Base-by-base conservation (phyloP, 768 basidiomycete species). In the Leccinum broughii region DNA sequence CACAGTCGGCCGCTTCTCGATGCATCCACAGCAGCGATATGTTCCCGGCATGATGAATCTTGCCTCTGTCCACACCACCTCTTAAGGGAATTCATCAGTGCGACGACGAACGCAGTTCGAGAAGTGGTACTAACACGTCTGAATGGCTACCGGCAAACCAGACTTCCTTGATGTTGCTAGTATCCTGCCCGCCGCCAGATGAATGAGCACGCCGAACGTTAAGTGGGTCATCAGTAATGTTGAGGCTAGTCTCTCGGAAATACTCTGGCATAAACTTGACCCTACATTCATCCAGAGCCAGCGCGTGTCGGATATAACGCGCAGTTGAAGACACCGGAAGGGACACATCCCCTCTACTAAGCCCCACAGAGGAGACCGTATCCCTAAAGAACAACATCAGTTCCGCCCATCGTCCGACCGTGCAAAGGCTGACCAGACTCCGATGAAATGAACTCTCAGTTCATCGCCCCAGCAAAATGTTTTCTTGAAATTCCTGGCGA, bases 321-420 rank as follows among this genome's bases (percentile, higher is more conserved):
- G 85, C 83, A 10, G 80, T 81, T 4, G 76, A 78, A 0, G 81
- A 80, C 68, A 85, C 86, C 0, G 85, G 85, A 2, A 85, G 74
- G 3, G 62, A 65, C 3, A 80, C 73, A 44, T 76, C 77, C 3
- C 80, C 58, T 51, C 54, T 79, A 54, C 85, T 73, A 41, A 83
- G 34, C 11, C 84, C 83, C 20, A 87, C 84, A 1, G 24, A 24
- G 24, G 24, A 24, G 24, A 24, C 24, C 2, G 85, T 86, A 62
- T 88, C 85, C 83, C 85, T 51, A 13, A 51, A 32, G 8, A 30
- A 30, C 6, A 58, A 7, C 37, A 20, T 20, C 26, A 64, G 17
- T 63, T 28, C 13, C 3, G 1, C 7, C 10, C 46, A 24, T 28
- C 14, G 32, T 26, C 17, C 3, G 41, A 41, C 24, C 28, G 37